Conservation (phyloP, 495 filamentous ascomycete genomes). For the Daldinia bambusicola region DNA sequence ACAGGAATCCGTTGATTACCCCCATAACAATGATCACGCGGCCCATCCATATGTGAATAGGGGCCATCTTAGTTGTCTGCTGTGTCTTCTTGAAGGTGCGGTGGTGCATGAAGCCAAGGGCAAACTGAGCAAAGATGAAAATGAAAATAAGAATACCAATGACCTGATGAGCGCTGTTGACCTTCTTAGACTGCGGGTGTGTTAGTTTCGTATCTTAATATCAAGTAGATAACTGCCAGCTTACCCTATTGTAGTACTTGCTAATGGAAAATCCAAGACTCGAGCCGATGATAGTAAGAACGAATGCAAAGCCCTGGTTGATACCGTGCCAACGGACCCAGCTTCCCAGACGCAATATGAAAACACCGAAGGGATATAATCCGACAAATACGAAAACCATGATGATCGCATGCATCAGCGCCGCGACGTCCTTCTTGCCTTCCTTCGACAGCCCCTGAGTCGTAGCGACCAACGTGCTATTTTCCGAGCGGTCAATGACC, state of each 20-base stretch:
- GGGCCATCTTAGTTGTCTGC: conserved; percentile 56
- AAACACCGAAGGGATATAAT: conserved; percentile 64
- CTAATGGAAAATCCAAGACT: conserved; percentile 62
- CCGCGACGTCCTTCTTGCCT: conserved; percentile 39
- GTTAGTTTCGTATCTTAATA: conserved; percentile 12
- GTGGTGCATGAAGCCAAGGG: conserved; percentile 61
- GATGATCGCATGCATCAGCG: conserved; percentile 61
- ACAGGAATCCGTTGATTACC: conserved; percentile 62
- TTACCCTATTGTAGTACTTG: conserved; percentile 61
- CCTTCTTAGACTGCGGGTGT: conserved; percentile 57
- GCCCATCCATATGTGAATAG: conserved; percentile 63
- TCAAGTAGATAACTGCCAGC: conserved; percentile 21
- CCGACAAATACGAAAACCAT: conserved; percentile 64
- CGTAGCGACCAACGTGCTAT: conserved; percentile 40
- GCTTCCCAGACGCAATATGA: conserved; percentile 60
- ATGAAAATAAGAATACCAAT: conserved; percentile 64
- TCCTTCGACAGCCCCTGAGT: conserved; percentile 37
- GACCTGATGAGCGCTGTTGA: conserved; percentile 67
- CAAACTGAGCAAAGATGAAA: conserved; percentile 59
- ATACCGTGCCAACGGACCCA: conserved; percentile 61
- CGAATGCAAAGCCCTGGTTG: conserved; percentile 57
- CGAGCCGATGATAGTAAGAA: conserved; percentile 58
- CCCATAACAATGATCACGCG: conserved; percentile 61
- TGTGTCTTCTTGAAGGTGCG: conserved; percentile 58
- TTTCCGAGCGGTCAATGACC: conserved; percentile 32